Evolutionary conservation across 306 rosid species (phyloP), one percentile per base, ranked within the genome.

Genomic region (Trifolium repens): DNA sequence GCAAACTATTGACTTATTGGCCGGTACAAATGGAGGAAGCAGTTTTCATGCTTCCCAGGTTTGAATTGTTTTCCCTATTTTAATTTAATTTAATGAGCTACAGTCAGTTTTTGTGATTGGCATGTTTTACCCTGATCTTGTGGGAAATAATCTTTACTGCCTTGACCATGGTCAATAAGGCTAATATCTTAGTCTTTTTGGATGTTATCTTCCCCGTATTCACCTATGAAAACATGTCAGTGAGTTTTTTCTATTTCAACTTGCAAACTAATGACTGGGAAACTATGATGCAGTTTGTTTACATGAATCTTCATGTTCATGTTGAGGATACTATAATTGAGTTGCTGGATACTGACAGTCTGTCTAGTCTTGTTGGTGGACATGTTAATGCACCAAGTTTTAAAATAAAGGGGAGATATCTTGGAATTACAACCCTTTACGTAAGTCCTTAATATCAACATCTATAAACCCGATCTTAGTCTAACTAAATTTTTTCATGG

Each of bases 1-100:
- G 5, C 94, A 82, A 74, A 84, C 88, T 69, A 78, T 94, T 76
- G 88, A 86, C 69, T 75, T 94, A 24, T 61, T 79, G 83, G 97
- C 86, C 61, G 97, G 98, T 74, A 87, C 85, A 65, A 73, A 75
- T 79, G 97, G 84, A 61, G 96, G 96, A 80, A 80, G 79, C 40
- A 77, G 76, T 84, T 94, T 94, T 78, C 91, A 87, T 63, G 76
- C 86, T 87, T 86, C 92, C 73, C 98, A 93, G 98, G 98, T 93
- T 83, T 83, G 80, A 50, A 46, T 78, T 71, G 27, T 37, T 59
- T 69, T 63, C 30, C 60, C 57, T 46, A 46, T 43, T 43, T 61
- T 74, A 12, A 57, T 44, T 70, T 74, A 12, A 53, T 49, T 68
- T 85, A 26, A 54, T 55, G 72, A 77, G 30, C 50, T 27, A 16